Base-by-base conservation (phyloP, 805 yeast genomes). In the Cyberlindnera galapagoensis region DNA sequence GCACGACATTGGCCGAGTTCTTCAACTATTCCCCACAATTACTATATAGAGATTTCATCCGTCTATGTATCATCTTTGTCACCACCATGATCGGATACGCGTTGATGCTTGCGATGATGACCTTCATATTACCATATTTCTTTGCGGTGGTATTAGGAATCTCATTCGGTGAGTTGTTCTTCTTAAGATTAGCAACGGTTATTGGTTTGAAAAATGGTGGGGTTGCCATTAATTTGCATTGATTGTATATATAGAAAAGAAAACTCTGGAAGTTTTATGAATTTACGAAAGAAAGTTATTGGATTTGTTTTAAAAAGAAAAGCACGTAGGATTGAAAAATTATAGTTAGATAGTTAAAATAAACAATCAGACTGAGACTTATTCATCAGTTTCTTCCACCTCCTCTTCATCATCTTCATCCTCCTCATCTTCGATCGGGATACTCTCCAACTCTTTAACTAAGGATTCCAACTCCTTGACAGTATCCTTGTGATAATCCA, bases 41-140 rank as follows among this genome's bases (percentile, higher is more conserved):
- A 21, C 14, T 68, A 6, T 46, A 59, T 23, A 63, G 77, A 51
- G 86, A 82, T 56, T 28, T 67, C 4, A 62, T 79, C 6, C 63
- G 90, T 46, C 56, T 78, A 12, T 21, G 67, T 0, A 42, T 82
- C 16, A 67, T 76, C 9, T 76, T 82, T 40, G 51, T 74, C 12
- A 71, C 82, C 3, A 80, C 82, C 14, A 62, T 80, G 66, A 51
- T 82, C 30, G 78, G 81, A 9, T 82, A 76, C 50, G 79, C 79
- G 21, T 57, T 82, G 46, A 82, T 82, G 94, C 66, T 82, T 59
- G 87, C 76, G 11, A 80, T 81, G 6, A 82, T 82, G 94, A 65
- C 80, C 24, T 81, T 65, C 51, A 69, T 80, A 7, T 44, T 80
- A 28, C 57, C 74, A 1, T 82, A 82, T 44, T 78, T 82, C 54